Evolutionary conservation across 371 early-diverging fungal species (phyloP).

Genomic region (Rhizomucor miehei): DNA sequence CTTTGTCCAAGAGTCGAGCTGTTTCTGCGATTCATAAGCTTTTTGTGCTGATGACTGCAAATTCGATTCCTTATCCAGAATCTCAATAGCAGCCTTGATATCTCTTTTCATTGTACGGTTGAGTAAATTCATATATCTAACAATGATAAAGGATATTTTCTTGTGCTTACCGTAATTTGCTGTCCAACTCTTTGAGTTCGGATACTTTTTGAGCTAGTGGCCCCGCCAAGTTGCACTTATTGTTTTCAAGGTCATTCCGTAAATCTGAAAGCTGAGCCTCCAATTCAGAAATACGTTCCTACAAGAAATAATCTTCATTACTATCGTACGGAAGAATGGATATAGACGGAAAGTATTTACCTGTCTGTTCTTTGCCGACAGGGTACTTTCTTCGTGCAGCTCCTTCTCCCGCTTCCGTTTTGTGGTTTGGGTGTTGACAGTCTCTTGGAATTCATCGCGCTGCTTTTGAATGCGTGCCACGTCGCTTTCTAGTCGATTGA

Average conservation of each 20-base stretch:
- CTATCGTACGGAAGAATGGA: background rate
- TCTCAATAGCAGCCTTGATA: background rate
- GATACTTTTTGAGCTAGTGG: slow-evolving; percentile 1
- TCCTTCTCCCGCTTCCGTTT: slow-evolving; percentile 19
- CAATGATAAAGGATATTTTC: background rate
- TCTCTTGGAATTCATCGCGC: slow-evolving; percentile 46
- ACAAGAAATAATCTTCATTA: background rate
- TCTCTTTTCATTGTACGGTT: background rate
- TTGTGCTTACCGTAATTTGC: slow-evolving; percentile 2
- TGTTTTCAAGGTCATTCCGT: slow-evolving; percentile 2
- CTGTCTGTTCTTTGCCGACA: slow-evolving; percentile 29
- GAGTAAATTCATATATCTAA: background rate
- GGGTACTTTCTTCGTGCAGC: slow-evolving; percentile 15
- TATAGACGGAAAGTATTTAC: slow-evolving; percentile 3
- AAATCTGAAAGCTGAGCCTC: slow-evolving; percentile 5
- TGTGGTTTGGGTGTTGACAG: slow-evolving; percentile 19
- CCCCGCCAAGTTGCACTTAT: background rate
- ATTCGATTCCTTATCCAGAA: background rate
- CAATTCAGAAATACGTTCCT: slow-evolving; percentile 8
- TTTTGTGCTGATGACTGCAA: background rate
- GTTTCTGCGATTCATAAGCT: background rate
- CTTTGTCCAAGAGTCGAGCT: slow-evolving; percentile 6
- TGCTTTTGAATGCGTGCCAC: slow-evolving; percentile 72
- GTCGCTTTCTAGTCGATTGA: slow-evolving; percentile 75
- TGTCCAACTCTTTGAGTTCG: background rate